Base-by-base conservation (phyloP, 768 basidiomycete species). In the Amanita molliuscula region DNA sequence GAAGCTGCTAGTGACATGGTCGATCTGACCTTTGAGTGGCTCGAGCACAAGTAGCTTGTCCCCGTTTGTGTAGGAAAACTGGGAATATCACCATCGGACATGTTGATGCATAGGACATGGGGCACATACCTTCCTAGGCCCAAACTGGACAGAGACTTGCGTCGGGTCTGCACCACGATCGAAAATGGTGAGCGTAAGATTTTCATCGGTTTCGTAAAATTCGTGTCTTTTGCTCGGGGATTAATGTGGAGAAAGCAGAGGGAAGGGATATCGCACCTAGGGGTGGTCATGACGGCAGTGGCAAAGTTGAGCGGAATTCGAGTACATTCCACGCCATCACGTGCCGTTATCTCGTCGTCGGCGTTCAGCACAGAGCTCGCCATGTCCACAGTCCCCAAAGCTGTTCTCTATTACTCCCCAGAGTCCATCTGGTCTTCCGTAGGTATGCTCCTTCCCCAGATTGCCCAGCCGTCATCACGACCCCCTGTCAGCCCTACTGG, bases 121-220 rank as follows among this genome's bases (percentile, higher is more conserved):
- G 16, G 38, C 43, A 16, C 67, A 43, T 52, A 85, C 88, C 66
- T 77, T 77, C 56, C 83, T 72, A 5, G 82, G 73, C 52, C 80
- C 76, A 53, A 91, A 83, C 33, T 70, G 62, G 57, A 92, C 65
- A 13, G 69, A 70, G 45, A 89, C 77, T 56, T 77, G 64, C 21
- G 67, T 72, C 11, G 83, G 76, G 63, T 89, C 80, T 35, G 79
- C 88, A 56, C 79, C 79, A 56, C 79, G 78, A 67, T 92, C 83
- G 59, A 90, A 91, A 59, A 92, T 71, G 49, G 85, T 82, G 58
- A 92, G 62, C 16, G 71, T 84, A 49, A 90, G 61, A 54, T 61
- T 73, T 53, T 90, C 85, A 56, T 91, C 88, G 10, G 82, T 85
- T 66, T 92, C 89, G 65, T 91, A 92, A 64, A 85, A 92, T 63